Conservation (phyloP, 164 flowering plant species). For the Magnolia officinalis region DNA sequence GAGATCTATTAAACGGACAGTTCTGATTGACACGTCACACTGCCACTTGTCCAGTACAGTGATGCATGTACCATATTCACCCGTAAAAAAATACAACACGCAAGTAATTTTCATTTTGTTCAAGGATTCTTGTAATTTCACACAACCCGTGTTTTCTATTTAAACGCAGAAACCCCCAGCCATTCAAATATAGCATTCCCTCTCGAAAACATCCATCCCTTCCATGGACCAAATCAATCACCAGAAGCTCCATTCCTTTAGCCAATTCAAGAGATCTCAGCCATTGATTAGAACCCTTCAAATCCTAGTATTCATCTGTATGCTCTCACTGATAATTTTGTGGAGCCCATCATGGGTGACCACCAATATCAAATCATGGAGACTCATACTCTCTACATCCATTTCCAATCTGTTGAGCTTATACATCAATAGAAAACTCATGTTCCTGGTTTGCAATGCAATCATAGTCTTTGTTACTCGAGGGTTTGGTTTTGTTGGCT, state of each 20-base stretch:
- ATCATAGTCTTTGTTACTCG: constrained; percentile 46
- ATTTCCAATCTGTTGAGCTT: constrained; percentile 5
- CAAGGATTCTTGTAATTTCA: neutral
- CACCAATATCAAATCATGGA: constrained; percentile 11
- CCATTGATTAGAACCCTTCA: neutral
- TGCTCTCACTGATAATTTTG: neutral
- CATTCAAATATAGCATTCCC: neutral
- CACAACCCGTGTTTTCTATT: neutral
- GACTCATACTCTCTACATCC: constrained; percentile 17
- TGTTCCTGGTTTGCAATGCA: constrained; percentile 57
- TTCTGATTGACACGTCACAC: no score
- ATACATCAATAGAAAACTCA: constrained; percentile 35
- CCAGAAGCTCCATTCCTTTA: neutral
- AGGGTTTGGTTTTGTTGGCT: neutral
- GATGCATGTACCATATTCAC: no score
- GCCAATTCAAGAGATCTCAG: neutral
- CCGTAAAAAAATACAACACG: no score
- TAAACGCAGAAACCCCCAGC: neutral
- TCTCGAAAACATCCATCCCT: neutral
- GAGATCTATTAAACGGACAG: no score
- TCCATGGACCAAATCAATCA: neutral
- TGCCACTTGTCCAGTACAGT: no score
- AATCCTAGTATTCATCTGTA: neutral
- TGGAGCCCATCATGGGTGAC: neutral
- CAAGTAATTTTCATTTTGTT: no score